Percentiles rank a stretch among this genome's conserved stretches.
phyloP scores from a whole-genome alignment of 768 basidiomycete species.

The Tephrocybe sp. region DNA sequence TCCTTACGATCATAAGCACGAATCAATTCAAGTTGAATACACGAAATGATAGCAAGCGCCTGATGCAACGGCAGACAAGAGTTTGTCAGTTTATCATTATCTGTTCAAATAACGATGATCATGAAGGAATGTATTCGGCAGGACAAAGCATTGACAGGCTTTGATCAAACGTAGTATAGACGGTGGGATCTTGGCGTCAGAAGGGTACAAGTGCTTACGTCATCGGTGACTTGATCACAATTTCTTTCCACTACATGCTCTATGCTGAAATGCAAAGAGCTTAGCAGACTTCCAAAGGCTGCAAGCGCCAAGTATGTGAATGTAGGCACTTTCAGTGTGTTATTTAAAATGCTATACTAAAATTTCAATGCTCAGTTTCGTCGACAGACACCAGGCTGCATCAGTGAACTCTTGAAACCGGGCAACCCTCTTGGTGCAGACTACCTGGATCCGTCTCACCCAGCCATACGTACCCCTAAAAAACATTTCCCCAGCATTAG shows the following conservation, averaged over 20 bases:
- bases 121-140: too few species aligned
- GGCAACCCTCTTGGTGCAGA: background rate
- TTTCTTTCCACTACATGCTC: background rate
- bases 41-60: too few species aligned
- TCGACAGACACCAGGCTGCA: conserved; percentile 37
- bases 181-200: too few species aligned
- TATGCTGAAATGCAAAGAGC: conserved; percentile 28
- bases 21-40: too few species aligned
- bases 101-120: too few species aligned
- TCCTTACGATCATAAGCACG: too few species aligned
- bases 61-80: too few species aligned
- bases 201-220: too few species aligned
- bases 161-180: too few species aligned
- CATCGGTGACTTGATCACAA: background rate
- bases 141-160: too few species aligned
- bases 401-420: conserved; percentile 14
- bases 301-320: conserved; percentile 30
- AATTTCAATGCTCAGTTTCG: conserved; percentile 30
- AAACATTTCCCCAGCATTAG: conserved; percentile 14
- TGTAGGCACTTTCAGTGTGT: conserved; percentile 21
- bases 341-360: background rate
- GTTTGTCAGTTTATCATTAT: too few species aligned
- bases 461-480: conserved; percentile 10
- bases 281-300: conserved; percentile 30
- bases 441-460: conserved; percentile 29